Percentiles rank a stretch among this genome's conserved stretches.
phyloP scores from a whole-genome alignment of 495 filamentous ascomycete species.

The Aspergillus sclerotioniger region DNA sequence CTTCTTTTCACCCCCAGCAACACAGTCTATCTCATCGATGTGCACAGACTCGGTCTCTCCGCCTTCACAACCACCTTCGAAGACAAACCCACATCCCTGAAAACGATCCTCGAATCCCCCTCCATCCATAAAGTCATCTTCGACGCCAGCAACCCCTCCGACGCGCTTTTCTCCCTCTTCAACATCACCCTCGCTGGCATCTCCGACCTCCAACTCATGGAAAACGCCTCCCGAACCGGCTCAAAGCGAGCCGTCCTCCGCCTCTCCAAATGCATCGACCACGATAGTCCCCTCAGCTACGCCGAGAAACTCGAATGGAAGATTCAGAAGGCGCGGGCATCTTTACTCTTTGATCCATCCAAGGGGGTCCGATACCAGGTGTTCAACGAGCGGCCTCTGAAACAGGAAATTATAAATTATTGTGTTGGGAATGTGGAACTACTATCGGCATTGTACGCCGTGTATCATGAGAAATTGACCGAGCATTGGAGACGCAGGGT shows the following conservation, averaged over 20 bases:
- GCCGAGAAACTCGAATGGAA: constrained; percentile 30
- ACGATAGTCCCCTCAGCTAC: constrained; percentile 22
- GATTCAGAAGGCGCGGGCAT: constrained; percentile 40
- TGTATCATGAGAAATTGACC: constrained; percentile 28
- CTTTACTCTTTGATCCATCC: constrained; percentile 36
- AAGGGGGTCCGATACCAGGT: constrained; percentile 47
- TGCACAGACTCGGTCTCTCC: neutral
- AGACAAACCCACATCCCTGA: constrained; percentile 40
- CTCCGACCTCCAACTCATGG: constrained; percentile 57
- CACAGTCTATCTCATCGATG: neutral
- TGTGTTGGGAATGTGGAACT: constrained; percentile 48
- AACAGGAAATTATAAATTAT: constrained; percentile 41
- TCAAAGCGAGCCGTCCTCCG: constrained; percentile 30
- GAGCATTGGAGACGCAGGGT: constrained; percentile 24
- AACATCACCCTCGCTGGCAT: constrained; percentile 38
- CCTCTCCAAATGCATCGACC: constrained; percentile 46
- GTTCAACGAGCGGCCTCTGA: constrained; percentile 49
- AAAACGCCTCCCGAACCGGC: constrained; percentile 37
- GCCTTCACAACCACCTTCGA: constrained; percentile 24
- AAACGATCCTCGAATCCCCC: constrained; percentile 47
- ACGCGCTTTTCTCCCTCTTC: constrained; percentile 51
- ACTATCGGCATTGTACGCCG: constrained; percentile 35
- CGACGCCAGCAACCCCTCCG: constrained; percentile 49
- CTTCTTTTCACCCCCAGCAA: neutral
- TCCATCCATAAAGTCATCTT: constrained; percentile 35